Conservation (phyloP, 148 eudicot genomes). For the Vaccinium corymbosum region DNA sequence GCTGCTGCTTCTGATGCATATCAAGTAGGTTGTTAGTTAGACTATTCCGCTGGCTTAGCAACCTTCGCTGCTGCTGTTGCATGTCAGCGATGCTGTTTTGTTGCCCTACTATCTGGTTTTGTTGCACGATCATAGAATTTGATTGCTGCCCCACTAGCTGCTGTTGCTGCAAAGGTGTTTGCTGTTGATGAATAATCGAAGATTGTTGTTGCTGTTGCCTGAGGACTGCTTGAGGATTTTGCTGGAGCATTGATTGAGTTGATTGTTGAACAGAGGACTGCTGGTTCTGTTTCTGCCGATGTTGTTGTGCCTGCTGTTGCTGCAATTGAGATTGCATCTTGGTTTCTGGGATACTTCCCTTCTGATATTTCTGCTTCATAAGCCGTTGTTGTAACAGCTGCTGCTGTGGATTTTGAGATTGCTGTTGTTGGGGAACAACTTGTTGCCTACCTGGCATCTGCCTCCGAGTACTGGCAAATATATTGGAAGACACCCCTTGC, state of each 20-base stretch:
- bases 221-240: slow-evolving; percentile 56
- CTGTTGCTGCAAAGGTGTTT: slow-evolving; percentile 40
- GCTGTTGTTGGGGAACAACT: slow-evolving; percentile 44
- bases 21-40: slow-evolving; percentile 43
- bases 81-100: slow-evolving; percentile 64
- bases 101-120: slow-evolving; percentile 57
- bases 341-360: slow-evolving; percentile 50
- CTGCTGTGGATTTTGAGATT: slow-evolving; percentile 65
- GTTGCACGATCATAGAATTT: slow-evolving; percentile 49
- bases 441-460: slow-evolving; percentile 76
- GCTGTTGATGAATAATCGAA: slow-evolving; percentile 52
- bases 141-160: slow-evolving; percentile 55
- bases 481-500: slow-evolving; percentile 61
- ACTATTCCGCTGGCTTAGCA: slow-evolving; percentile 61
- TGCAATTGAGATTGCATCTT: slow-evolving; percentile 53
- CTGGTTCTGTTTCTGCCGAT: slow-evolving; percentile 61
- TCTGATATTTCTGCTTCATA: slow-evolving; percentile 61
- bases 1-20: slow-evolving; percentile 60
- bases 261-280: slow-evolving; percentile 64
- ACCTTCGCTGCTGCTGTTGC: slow-evolving; percentile 70
- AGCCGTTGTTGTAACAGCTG: slow-evolving; percentile 63
- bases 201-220: slow-evolving; percentile 63
- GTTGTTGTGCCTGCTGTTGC: slow-evolving; percentile 44
- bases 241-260: slow-evolving; percentile 66
- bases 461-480: slow-evolving; percentile 67